Evolutionary conservation across 2,329 filamentous ascomycete genomes (phyloP).

Genomic region (Fusarium caatingaense): DNA sequence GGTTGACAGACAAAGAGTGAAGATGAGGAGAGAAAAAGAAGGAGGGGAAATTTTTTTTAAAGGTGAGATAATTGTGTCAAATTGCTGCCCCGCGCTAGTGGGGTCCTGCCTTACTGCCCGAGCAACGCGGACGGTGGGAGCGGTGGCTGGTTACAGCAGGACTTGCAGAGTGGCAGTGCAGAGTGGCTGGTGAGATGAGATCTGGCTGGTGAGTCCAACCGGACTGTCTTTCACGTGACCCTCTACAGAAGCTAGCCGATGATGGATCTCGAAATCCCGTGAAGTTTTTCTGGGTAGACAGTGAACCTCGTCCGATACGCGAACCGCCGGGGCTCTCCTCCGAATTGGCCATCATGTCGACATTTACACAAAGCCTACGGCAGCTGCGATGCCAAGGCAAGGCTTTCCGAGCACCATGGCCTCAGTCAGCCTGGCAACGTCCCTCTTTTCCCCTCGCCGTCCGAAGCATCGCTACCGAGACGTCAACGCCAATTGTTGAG

Average conservation of each 20-base stretch:
- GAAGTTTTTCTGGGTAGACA: constrained; percentile 45
- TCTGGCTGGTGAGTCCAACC: constrained; percentile 2
- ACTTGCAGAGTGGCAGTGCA: no score
- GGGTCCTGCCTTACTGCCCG: constrained; percentile 43
- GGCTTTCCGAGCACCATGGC: constrained; percentile 47
- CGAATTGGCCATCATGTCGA: constrained; percentile 50
- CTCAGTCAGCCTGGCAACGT: constrained; percentile 42
- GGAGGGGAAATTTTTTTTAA: constrained; percentile 51
- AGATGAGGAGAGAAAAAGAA: constrained; percentile 43
- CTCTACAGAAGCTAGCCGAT: constrained; percentile 18
- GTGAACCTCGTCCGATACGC: constrained; percentile 39
- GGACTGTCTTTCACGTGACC: constrained; percentile 43
- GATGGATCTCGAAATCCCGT: constrained; percentile 30
- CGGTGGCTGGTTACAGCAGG: constrained; percentile 19
- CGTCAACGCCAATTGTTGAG: constrained; percentile 25
- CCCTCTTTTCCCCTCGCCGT: constrained; percentile 43
- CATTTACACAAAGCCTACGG: constrained; percentile 51
- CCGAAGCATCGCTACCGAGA: constrained; percentile 45
- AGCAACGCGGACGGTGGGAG: constrained; percentile 35
- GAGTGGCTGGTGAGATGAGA: constrained; percentile 14
- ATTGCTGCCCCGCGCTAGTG: constrained; percentile 52
- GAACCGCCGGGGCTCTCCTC: constrained; percentile 43
- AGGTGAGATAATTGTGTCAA: constrained; percentile 34
- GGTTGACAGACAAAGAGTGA: constrained; percentile 43
- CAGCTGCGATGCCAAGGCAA: constrained; percentile 52